Evolutionary conservation across 78 protist genomes (phyloP).

Genomic region (Dictyostelium brefeldianum): DNA sequence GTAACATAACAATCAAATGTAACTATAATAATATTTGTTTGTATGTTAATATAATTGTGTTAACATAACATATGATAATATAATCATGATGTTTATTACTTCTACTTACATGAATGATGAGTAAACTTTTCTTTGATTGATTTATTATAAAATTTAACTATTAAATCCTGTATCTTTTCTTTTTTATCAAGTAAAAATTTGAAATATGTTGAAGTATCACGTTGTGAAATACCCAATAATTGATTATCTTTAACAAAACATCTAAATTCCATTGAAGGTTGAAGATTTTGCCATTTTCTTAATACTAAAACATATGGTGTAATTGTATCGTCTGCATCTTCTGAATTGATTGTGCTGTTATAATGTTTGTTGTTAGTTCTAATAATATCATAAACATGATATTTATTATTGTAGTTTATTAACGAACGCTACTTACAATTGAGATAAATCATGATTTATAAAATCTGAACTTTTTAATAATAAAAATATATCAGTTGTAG

Average conservation of each 20-base stretch:
- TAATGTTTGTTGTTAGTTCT: not conserved
- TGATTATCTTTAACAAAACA: slow-evolving; percentile 70
- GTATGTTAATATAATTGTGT: not conserved
- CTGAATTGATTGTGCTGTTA: not conserved
- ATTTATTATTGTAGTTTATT: too few relatives aligned
- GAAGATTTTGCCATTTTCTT: slow-evolving; percentile 46
- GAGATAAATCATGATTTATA: slow-evolving; percentile 71
- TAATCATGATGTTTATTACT: not conserved
- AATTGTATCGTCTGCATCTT: not conserved
- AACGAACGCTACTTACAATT: slow-evolving; percentile 30
- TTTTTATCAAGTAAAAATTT: slow-evolving; percentile 42
- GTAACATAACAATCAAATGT: slow-evolving; percentile 56
- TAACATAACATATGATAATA: not conserved
- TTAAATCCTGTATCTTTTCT: slow-evolving; percentile 8
- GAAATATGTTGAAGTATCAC: slow-evolving; percentile 57
- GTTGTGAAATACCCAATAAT: slow-evolving; percentile 73
- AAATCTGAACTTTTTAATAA: slow-evolving; percentile 81
- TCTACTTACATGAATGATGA: slow-evolving; percentile 40
- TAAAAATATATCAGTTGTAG: slow-evolving; percentile 48
- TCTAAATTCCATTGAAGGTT: slow-evolving; percentile 78
- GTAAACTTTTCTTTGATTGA: slow-evolving; percentile 16
- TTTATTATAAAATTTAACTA: slow-evolving; percentile 17
- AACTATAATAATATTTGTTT: not conserved
- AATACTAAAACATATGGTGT: slow-evolving; percentile 77
- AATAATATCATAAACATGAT: too few relatives aligned